These are phyloP conservation scores for Leishmania tropica DNA, from an alignment of 208 protist genomes.

Conservation along the genomic window DNA sequence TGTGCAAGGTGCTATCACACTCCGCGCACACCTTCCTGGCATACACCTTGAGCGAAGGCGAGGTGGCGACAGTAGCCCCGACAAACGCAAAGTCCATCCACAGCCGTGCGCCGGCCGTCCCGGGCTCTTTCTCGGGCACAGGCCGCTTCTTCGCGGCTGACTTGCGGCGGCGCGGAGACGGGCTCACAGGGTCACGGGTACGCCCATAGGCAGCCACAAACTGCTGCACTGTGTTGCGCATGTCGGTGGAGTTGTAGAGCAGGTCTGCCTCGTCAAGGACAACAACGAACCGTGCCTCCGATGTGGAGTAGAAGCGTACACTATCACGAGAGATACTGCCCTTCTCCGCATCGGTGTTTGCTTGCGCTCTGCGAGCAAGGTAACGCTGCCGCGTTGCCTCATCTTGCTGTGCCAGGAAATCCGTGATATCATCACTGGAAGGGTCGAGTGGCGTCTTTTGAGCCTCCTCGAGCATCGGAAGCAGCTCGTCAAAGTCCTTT, in stretches of 20 bases:
- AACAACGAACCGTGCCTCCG: constrained; percentile 55
- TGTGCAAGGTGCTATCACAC: constrained; percentile 39
- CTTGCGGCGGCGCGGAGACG: neutral
- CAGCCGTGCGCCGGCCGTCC: neutral
- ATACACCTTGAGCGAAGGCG: constrained; percentile 46
- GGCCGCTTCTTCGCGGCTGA: constrained; percentile 1
- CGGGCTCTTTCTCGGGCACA: too few relatives aligned
- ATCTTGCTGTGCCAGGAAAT: constrained; percentile 55
- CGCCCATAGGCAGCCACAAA: constrained; percentile 45
- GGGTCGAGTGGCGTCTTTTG: neutral
- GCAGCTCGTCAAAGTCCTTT: constrained; percentile 60
- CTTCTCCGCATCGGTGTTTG: neutral
- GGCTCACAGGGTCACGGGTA: neutral
- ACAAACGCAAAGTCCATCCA: constrained; percentile 82
- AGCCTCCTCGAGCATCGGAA: constrained; percentile 30
- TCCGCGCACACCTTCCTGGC: constrained; percentile 25
- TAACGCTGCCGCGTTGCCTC: constrained; percentile 57
- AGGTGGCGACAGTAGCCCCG: constrained; percentile 84
- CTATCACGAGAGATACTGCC: neutral
- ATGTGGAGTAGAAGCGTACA: constrained; percentile 25
- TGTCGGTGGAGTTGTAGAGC: constrained; percentile 70
- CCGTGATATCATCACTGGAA: constrained; percentile 9
- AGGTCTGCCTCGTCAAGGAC: constrained; percentile 91
- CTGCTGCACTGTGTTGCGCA: constrained; percentile 47
- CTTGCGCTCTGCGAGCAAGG: constrained; percentile 6